These are phyloP conservation scores for Tylopilus balloui DNA, from an alignment of 768 basidiomycete genomes.

Conservation along the genomic window DNA sequence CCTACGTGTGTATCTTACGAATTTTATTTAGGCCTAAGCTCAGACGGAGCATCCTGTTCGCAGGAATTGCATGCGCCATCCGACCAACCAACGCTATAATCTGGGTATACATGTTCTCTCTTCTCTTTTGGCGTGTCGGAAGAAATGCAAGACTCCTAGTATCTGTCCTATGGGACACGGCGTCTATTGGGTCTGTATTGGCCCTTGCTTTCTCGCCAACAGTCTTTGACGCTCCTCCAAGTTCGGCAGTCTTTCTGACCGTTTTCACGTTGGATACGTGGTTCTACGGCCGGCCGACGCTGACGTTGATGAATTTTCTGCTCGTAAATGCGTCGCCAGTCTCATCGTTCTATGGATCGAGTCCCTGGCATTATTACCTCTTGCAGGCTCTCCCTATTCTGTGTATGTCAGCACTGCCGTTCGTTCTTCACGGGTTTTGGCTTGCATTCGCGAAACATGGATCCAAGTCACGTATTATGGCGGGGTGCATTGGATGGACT, in stretches of 20 bases:
- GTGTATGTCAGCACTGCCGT: constrained; percentile 68
- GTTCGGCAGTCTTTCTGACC: constrained; percentile 24
- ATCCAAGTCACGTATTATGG: constrained; percentile 40
- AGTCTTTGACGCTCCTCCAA: constrained; percentile 9
- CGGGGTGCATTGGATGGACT: constrained; percentile 56
- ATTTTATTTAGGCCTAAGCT: constrained; percentile 33
- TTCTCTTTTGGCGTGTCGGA: constrained; percentile 53
- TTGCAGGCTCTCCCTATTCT: constrained; percentile 83
- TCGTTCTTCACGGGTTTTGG: constrained; percentile 59
- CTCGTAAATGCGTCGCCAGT: constrained; percentile 77
- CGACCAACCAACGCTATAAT: constrained; percentile 88
- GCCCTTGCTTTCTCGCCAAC: constrained; percentile 1
- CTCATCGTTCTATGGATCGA: constrained; percentile 89
- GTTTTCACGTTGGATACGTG: constrained; percentile 55
- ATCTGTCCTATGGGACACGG: constrained; percentile 37
- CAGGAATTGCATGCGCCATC: constrained; percentile 73
- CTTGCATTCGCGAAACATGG: constrained; percentile 21
- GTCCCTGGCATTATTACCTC: constrained; percentile 85
- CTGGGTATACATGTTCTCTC: constrained; percentile 68
- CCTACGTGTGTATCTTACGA: constrained; percentile 23
- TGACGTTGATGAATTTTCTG: constrained; percentile 82
- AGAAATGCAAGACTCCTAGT: constrained; percentile 28
- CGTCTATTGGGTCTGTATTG: constrained; percentile 43
- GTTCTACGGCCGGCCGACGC: constrained; percentile 62
- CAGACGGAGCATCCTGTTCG: constrained; percentile 46